Evolutionary conservation across 2,329 filamentous ascomycete species (phyloP).

Genomic region (Stemphylium vesicarium): DNA sequence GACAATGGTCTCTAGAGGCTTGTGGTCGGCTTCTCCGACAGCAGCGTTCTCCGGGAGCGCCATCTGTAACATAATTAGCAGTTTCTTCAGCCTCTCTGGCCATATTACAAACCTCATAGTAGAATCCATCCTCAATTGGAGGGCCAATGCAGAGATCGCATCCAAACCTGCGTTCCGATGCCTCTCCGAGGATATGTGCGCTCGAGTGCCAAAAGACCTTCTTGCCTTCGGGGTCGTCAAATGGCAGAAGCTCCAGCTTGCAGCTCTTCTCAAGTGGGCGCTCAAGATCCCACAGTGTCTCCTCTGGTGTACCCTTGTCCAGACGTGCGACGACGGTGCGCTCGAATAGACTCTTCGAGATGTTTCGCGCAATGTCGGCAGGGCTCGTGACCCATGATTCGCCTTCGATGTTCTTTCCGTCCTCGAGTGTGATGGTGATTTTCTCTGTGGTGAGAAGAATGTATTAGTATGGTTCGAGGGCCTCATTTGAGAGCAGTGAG

Average conservation of each 20-base stretch:
- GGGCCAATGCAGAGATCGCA: conserved; percentile 94
- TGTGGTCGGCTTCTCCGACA: conserved; percentile 80
- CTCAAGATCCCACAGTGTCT: conserved; percentile 87
- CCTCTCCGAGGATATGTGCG: conserved; percentile 95
- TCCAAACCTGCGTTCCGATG: conserved; percentile 86
- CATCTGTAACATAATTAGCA: conserved; percentile 61
- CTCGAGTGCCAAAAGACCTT: conserved; percentile 98
- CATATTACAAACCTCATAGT: conserved; percentile 70
- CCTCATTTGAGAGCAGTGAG: neutral
- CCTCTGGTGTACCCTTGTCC: conserved; percentile 76
- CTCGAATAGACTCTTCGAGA: conserved; percentile 84
- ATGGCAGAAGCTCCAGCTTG: conserved; percentile 82
- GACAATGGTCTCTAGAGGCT: conserved; percentile 81
- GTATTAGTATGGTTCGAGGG: conserved; percentile 20
- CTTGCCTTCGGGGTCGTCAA: conserved; percentile 78
- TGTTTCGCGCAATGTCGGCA: conserved; percentile 75
- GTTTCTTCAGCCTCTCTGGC: neutral
- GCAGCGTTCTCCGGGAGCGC: conserved; percentile 73
- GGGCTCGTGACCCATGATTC: conserved; percentile 94
- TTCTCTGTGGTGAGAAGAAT: conserved; percentile 55
- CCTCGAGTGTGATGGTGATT: conserved; percentile 75
- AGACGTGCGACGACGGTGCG: conserved; percentile 86
- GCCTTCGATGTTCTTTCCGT: conserved; percentile 73
- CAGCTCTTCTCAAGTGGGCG: conserved; percentile 88
- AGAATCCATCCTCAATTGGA: conserved; percentile 89